Conservation (phyloP, 2,329 filamentous ascomycete genomes). For the Pezicula neosporulosa region DNA sequence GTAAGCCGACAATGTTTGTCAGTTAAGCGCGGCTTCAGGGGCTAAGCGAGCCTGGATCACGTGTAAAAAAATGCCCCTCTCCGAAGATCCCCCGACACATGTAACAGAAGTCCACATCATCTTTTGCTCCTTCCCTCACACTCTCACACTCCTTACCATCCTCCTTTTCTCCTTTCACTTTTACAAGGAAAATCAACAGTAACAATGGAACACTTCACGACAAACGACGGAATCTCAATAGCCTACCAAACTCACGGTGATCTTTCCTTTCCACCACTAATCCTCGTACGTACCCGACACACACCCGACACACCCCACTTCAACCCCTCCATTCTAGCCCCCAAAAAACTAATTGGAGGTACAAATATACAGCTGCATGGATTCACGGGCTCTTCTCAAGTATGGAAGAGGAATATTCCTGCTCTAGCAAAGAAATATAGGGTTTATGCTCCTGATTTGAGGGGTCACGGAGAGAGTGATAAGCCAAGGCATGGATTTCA, state of each 20-base stretch:
- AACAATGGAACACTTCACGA: neutral
- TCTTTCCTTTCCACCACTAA: neutral
- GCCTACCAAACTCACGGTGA: neutral
- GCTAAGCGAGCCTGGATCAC: too few relatives aligned
- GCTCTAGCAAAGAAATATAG: conserved; percentile 17
- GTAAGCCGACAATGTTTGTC: too few relatives aligned
- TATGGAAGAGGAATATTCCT: conserved; percentile 26
- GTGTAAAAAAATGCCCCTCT: too few relatives aligned
- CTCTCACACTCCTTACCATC: too few relatives aligned
- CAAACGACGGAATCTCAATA: neutral
- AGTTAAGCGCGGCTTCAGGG: too few relatives aligned
- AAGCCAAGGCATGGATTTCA: conserved; percentile 26
- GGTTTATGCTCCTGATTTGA: conserved; percentile 25
- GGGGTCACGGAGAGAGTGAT: conserved; percentile 25
- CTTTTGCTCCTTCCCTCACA: too few relatives aligned
- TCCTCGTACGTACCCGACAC: neutral
- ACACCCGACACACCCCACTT: neutral
- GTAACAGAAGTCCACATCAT: too few relatives aligned
- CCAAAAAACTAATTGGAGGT: neutral
- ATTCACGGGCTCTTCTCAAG: conserved; percentile 27
- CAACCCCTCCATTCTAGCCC: neutral
- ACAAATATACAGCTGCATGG: conserved; percentile 24
- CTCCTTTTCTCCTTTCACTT: too few relatives aligned
- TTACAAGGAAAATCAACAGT: too few relatives aligned
- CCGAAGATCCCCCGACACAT: too few relatives aligned